Percentiles rank a stretch among this genome's conserved stretches.
These are phyloP conservation scores for Ophiostoma pallidulum DNA, from an alignment of 2,329 filamentous ascomycete species.

Conservation along the genomic window DNA sequence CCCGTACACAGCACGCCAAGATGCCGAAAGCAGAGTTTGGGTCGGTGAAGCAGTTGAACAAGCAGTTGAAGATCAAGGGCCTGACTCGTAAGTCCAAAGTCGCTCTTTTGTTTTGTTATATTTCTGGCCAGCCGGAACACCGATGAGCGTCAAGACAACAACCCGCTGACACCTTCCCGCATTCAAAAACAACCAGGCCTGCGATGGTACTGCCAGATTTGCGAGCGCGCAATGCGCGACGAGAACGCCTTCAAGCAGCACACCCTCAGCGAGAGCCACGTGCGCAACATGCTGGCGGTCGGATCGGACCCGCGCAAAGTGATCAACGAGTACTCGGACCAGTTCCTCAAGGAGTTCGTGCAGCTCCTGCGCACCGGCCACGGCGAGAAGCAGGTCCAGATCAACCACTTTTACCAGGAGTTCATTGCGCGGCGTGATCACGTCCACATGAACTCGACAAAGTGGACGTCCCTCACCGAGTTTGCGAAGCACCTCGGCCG, in stretches of 20 bases:
- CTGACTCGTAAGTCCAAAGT: constrained; percentile 22
- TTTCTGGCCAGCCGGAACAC: no score
- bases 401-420: constrained; percentile 92
- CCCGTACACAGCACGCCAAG: no score
- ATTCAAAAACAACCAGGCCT: no score
- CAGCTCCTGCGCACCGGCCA: constrained; percentile 71
- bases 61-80: constrained; percentile 79
- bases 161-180: constrained; percentile 25
- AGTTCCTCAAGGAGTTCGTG: constrained; percentile 74
- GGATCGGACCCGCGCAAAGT: constrained; percentile 79
- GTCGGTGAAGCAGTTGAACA: constrained; percentile 80
- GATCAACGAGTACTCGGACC: constrained; percentile 70
- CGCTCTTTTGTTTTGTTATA: no score
- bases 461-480: constrained; percentile 80
- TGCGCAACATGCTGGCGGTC: constrained; percentile 79
- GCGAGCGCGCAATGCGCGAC: constrained; percentile 63
- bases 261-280: constrained; percentile 73
- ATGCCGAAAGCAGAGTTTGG: constrained; percentile 94
- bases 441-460: constrained; percentile 87
- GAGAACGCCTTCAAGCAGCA: constrained; percentile 92
- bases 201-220: constrained; percentile 85
- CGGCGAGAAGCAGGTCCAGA: constrained; percentile 78
- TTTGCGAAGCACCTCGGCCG: constrained; percentile 80
- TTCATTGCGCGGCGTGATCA: constrained; percentile 76
- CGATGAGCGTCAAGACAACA: neutral